Conservation (phyloP, 805 yeast genomes). For the Hanseniaspora thailandica region DNA sequence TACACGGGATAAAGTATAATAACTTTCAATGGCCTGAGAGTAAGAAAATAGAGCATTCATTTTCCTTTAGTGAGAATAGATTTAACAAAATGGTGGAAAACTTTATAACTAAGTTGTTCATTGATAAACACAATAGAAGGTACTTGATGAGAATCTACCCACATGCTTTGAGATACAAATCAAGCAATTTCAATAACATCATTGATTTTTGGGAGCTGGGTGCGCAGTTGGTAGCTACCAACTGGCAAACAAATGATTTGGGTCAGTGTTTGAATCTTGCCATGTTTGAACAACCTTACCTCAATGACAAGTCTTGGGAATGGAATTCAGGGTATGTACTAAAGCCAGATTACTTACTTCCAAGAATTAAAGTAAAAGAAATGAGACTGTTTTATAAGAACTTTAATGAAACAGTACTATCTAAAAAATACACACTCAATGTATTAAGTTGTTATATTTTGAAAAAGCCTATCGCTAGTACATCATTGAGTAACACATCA, state of each 20-base stretch:
- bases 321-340: slow-evolving; percentile 57
- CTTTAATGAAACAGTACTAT: slow-evolving; percentile 14
- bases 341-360: slow-evolving; percentile 48
- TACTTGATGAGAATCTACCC: slow-evolving; percentile 83
- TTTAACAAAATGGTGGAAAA: slow-evolving; percentile 56
- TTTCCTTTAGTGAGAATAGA: slow-evolving; percentile 71
- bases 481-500: slow-evolving; percentile 15
- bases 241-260: slow-evolving; percentile 86
- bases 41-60: slow-evolving; percentile 66
- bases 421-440: slow-evolving; percentile 29
- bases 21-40: slow-evolving; percentile 82
- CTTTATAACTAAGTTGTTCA: slow-evolving; percentile 38
- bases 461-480: slow-evolving; percentile 49
- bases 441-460: slow-evolving; percentile 76
- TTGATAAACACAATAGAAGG: slow-evolving; percentile 64
- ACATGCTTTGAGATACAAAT: slow-evolving; percentile 58
- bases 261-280: slow-evolving; percentile 86
- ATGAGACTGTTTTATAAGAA: slow-evolving; percentile 21
- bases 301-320: slow-evolving; percentile 23
- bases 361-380: slow-evolving; percentile 22
- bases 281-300: slow-evolving; percentile 48
- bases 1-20: slow-evolving; percentile 64
- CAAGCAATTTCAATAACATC: slow-evolving; percentile 71
- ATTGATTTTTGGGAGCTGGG: slow-evolving; percentile 73
- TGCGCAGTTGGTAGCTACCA: slow-evolving; percentile 88